These are phyloP conservation scores for Aurantiochytrium sp. DNA, from an alignment of 108 stramenopile genomes.

Conservation along the genomic window DNA sequence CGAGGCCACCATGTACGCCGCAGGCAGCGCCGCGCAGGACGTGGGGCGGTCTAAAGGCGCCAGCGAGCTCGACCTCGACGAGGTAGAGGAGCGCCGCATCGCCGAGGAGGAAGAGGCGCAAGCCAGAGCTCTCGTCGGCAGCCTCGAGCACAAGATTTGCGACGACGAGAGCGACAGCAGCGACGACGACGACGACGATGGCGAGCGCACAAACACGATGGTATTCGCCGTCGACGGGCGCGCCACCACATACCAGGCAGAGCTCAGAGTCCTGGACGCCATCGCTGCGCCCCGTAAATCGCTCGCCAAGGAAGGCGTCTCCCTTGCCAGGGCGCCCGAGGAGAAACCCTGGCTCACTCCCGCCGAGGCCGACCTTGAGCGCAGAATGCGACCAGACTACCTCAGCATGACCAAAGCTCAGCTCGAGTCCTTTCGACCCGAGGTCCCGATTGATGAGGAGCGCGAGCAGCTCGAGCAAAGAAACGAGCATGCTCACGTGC, in stretches of 20 bases:
- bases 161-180: not conserved
- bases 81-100: not conserved
- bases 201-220: not conserved
- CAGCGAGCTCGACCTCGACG: no score
- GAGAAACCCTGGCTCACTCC: conserved; percentile 22
- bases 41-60: no score
- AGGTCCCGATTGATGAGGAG: not conserved
- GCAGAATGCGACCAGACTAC: not conserved
- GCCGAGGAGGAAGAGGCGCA: not conserved
- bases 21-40: no score
- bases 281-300: not conserved
- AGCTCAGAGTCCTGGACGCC: not conserved
- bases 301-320: not conserved
- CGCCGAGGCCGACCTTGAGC: not conserved
- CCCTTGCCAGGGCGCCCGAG: not conserved
- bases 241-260: not conserved
- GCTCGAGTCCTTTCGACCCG: not conserved
- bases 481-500: not conserved
- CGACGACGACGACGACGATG: not conserved
- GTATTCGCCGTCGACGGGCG: not conserved
- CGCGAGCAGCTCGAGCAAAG: not conserved
- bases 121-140: no score
- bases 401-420: not conserved
- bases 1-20: no score
- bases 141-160: no score